These are phyloP conservation scores for Penicillium sp. DNA, from an alignment of 2,329 filamentous ascomycete genomes.

Conservation along the genomic window DNA sequence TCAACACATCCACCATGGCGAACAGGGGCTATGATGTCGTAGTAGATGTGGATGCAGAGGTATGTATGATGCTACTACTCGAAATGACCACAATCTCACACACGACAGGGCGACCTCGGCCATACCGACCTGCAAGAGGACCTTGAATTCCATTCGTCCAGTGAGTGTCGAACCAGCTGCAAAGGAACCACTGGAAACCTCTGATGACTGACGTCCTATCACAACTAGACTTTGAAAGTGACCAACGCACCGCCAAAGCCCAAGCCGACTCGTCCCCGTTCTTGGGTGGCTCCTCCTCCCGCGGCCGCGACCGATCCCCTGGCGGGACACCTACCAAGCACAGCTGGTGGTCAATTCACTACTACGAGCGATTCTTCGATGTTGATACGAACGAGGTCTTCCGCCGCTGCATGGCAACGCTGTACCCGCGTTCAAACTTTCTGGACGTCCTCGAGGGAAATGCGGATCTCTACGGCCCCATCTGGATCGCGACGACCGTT, in stretches of 20 bases:
- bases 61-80: slow-evolving; percentile 42
- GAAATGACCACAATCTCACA: slow-evolving; percentile 12
- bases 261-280: slow-evolving; percentile 54
- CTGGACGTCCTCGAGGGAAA: slow-evolving; percentile 96
- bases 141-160: slow-evolving; percentile 96
- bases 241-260: slow-evolving; percentile 51
- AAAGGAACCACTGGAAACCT: neutral
- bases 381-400: slow-evolving; percentile 92
- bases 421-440: slow-evolving; percentile 91
- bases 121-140: slow-evolving; percentile 98
- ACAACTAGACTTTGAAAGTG: slow-evolving; percentile 66
- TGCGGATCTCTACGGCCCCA: slow-evolving; percentile 92
- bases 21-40: slow-evolving; percentile 95
- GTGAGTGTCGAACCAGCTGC: slow-evolving; percentile 41
- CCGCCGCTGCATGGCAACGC: slow-evolving; percentile 79
- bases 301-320: slow-evolving; percentile 40
- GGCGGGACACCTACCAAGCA: slow-evolving; percentile 65
- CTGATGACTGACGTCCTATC: neutral
- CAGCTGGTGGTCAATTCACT: slow-evolving; percentile 86
- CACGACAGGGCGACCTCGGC: slow-evolving; percentile 81
- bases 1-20: slow-evolving; percentile 58
- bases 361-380: slow-evolving; percentile 98
- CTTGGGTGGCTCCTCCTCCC: slow-evolving; percentile 43
- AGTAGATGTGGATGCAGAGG: slow-evolving; percentile 95
- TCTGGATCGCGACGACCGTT: slow-evolving; percentile 98